Evolutionary conservation across 2,329 filamentous ascomycete species (phyloP).

Genomic region (Fusarium stilboides): DNA sequence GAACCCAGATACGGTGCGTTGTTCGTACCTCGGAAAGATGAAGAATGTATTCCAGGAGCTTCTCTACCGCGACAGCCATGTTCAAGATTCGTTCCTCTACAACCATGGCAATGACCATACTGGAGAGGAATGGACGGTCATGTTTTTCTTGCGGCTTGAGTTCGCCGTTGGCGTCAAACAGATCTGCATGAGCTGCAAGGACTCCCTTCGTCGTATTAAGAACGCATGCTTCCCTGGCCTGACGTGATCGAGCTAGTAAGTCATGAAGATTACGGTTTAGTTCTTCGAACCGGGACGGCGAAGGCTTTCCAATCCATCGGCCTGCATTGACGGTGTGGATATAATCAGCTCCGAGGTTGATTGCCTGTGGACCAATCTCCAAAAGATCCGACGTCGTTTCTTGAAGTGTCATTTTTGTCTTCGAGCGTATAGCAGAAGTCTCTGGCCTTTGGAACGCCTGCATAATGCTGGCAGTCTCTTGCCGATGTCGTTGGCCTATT

Average conservation of each 20-base stretch:
- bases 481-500: constrained; percentile 48
- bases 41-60: constrained; percentile 56
- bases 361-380: constrained; percentile 41
- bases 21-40: constrained; percentile 56
- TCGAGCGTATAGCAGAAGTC: constrained; percentile 50
- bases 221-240: constrained; percentile 48
- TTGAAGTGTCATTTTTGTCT: constrained; percentile 54
- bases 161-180: constrained; percentile 60
- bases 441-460: constrained; percentile 58
- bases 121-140: constrained; percentile 53
- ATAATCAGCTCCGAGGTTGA: constrained; percentile 45
- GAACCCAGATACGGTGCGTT: constrained; percentile 59
- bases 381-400: constrained; percentile 50
- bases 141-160: constrained; percentile 50
- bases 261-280: constrained; percentile 39
- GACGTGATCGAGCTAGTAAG: constrained; percentile 48
- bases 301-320: constrained; percentile 50
- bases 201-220: constrained; percentile 58
- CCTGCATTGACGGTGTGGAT: constrained; percentile 51
- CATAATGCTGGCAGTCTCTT: constrained; percentile 54
- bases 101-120: constrained; percentile 63
- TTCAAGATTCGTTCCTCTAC: constrained; percentile 61
- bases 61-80: constrained; percentile 49
- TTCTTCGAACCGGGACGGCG: constrained; percentile 42
- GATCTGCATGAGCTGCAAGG: constrained; percentile 56